Conservation (phyloP, 1,139 yeast genomes). For the Scheffersomyces insectosa region DNA sequence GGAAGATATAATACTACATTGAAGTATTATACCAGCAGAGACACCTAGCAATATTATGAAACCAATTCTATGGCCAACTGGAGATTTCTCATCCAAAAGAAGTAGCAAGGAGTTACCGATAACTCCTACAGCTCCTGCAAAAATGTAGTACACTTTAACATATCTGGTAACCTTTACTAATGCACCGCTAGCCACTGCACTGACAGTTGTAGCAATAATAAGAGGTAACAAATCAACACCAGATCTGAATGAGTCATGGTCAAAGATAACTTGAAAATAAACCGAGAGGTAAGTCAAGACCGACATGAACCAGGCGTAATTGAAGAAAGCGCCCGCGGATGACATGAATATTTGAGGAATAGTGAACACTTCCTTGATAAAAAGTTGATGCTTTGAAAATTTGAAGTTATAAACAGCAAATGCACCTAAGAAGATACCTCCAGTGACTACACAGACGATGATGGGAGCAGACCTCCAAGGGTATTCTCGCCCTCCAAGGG, state of each 20-base stretch:
- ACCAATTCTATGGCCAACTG: conserved; percentile 15
- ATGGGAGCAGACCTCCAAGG: conserved; percentile 21
- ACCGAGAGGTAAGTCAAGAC: conserved; percentile 20
- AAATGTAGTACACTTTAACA: conserved; percentile 17
- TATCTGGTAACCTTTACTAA: conserved; percentile 15
- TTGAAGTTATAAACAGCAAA: conserved; percentile 17
- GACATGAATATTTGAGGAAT: conserved; percentile 17
- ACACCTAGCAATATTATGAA: conserved; percentile 20
- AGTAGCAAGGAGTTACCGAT: conserved; percentile 18
- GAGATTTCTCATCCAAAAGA: conserved; percentile 14
- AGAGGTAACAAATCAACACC: conserved; percentile 23
- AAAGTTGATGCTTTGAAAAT: conserved; percentile 15
- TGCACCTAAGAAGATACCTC: conserved; percentile 12
- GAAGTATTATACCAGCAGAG: conserved; percentile 21
- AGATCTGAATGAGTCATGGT: conserved; percentile 18
- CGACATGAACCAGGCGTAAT: conserved; percentile 1
- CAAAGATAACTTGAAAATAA: conserved; percentile 22
- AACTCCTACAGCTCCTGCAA: conserved; percentile 18
- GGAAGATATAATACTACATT: conserved; percentile 18
- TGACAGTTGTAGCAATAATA: conserved; percentile 16
- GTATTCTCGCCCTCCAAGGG: conserved; percentile 18
- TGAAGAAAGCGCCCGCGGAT: conserved; percentile 8
- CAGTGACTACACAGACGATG: conserved; percentile 15
- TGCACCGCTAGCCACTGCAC: conserved; percentile 18
- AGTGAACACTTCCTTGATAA: conserved; percentile 11